Conservation (phyloP, 2,329 filamentous ascomycete species). For the Sclerotinia glacialis region DNA sequence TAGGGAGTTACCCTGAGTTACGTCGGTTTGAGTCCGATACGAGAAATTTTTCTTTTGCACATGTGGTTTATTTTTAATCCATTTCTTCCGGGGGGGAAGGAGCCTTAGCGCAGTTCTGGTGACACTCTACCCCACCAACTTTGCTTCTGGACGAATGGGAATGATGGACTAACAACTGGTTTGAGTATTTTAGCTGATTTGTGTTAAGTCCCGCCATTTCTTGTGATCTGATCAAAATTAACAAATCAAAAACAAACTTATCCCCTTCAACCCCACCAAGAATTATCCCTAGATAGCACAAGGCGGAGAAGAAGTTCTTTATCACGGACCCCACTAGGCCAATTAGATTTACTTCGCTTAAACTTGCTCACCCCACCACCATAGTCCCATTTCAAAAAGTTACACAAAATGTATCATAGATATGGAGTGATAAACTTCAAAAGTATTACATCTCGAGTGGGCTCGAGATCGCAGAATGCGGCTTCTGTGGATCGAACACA, state of each 20-base stretch:
- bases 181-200: no score
- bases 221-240: neutral
- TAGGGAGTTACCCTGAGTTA: constrained; percentile 15
- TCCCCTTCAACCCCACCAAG: neutral
- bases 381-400: neutral
- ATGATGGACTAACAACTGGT: no score
- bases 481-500: constrained; percentile 23
- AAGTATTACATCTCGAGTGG: neutral
- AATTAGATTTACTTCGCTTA: constrained; percentile 8
- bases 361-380: neutral
- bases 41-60: neutral
- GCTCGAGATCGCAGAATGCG: constrained; percentile 20
- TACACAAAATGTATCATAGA: no score
- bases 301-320: neutral
- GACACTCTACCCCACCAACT: neutral
- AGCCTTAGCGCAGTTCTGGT: neutral
- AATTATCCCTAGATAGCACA: neutral
- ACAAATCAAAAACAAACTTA: neutral
- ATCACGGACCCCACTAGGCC: neutral
- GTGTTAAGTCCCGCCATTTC: neutral
- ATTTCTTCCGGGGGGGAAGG: no score
- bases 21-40: constrained; percentile 6
- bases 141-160: neutral
- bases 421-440: neutral
- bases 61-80: neutral